Evolutionary conservation across 306 rosid genomes (phyloP).

Genomic region (Astragalus glycyphyllos): DNA sequence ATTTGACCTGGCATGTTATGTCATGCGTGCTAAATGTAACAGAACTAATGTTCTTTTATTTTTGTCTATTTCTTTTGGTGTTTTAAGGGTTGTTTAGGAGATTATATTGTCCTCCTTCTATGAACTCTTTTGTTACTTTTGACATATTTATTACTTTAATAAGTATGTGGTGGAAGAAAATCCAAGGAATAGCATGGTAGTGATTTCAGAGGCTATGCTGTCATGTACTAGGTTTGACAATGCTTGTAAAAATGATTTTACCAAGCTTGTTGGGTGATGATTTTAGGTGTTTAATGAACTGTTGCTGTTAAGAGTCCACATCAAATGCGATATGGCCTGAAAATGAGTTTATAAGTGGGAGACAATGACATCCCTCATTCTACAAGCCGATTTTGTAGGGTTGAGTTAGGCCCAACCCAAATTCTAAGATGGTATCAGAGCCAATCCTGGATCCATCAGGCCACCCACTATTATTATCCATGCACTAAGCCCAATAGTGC

Average conservation of each 20-base stretch:
- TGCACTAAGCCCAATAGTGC: too few species aligned
- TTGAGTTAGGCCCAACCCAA: too few species aligned
- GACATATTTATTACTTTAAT: background rate
- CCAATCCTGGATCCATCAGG: too few species aligned
- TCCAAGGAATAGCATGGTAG: background rate
- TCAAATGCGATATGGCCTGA: too few species aligned
- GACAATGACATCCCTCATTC: too few species aligned
- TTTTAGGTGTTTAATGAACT: background rate
- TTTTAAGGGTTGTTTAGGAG: too few species aligned
- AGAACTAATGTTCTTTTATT: background rate
- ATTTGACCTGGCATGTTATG: conserved; percentile 12
- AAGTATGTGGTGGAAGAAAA: conserved; percentile 4
- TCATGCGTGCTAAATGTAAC: background rate
- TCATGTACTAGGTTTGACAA: background rate
- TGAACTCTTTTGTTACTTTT: background rate
- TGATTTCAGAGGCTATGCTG: background rate
- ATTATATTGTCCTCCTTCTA: too few species aligned
- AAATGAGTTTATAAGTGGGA: too few species aligned
- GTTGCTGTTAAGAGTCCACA: background rate
- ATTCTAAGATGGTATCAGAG: too few species aligned
- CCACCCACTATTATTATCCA: too few species aligned
- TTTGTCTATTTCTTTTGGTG: background rate
- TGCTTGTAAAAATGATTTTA: background rate
- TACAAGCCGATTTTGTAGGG: too few species aligned
- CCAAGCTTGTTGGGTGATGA: background rate